Evolutionary conservation across 148 eudicot species (phyloP).

Genomic region (Selenicereus undatus): DNA sequence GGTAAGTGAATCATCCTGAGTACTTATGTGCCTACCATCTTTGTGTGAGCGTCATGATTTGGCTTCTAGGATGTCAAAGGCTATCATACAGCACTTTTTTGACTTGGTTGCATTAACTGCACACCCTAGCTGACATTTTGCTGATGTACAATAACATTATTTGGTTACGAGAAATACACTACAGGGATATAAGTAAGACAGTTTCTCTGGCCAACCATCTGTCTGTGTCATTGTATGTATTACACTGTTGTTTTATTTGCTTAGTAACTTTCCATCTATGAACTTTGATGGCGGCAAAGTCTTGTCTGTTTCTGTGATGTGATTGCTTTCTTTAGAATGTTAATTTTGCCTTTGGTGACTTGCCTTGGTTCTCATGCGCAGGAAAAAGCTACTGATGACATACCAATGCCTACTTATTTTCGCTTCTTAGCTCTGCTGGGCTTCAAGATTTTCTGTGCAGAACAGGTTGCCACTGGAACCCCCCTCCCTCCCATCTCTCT

Average conservation of each 20-base stretch:
- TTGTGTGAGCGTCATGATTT: not conserved
- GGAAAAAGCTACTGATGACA: conserved; percentile 64
- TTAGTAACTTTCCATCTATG: not conserved
- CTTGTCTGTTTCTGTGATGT: not conserved
- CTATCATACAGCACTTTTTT: not conserved
- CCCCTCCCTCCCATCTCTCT: not conserved
- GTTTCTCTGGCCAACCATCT: not conserved
- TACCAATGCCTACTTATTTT: conserved; percentile 94
- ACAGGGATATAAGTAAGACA: not conserved
- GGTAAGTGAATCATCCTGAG: not conserved
- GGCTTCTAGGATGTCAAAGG: not conserved
- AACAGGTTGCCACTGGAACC: conserved; percentile 48
- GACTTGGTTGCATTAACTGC: not conserved
- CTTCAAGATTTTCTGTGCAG: conserved; percentile 89
- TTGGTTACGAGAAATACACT: not conserved
- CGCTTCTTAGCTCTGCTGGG: conserved; percentile 97
- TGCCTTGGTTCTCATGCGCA: conserved; percentile 28
- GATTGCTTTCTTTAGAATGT: not conserved
- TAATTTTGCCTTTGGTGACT: conserved; percentile 15
- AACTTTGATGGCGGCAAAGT: conserved; percentile 6
- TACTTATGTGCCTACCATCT: not conserved
- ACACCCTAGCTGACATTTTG: not conserved
- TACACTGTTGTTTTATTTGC: not conserved
- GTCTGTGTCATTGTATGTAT: not conserved
- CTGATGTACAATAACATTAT: not conserved